Evolutionary conservation across 495 filamentous ascomycete species (phyloP).

Genomic region (Penicillium fimorum): DNA sequence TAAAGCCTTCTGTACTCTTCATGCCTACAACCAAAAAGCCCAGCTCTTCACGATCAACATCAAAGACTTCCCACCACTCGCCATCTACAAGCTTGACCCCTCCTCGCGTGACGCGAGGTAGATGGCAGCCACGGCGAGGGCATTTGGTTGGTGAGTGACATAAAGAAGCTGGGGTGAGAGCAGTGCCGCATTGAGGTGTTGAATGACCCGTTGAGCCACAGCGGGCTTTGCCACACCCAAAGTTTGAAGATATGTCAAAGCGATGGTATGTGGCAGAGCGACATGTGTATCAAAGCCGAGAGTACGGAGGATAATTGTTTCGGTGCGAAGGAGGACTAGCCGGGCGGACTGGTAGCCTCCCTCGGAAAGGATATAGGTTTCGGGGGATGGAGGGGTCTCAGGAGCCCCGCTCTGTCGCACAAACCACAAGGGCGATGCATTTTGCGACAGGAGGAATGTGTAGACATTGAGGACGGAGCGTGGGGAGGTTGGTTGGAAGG

Average conservation of each 20-base stretch:
- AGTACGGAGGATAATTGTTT: slow-evolving; percentile 70
- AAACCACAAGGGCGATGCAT: slow-evolving; percentile 59
- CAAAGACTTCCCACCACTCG: slow-evolving; percentile 98
- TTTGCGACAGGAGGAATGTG: slow-evolving; percentile 68
- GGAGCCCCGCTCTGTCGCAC: slow-evolving; percentile 34
- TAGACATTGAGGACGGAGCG: slow-evolving; percentile 83
- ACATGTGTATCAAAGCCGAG: slow-evolving; percentile 82
- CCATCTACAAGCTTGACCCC: slow-evolving; percentile 70
- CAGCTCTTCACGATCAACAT: slow-evolving; percentile 91
- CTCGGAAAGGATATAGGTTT: slow-evolving; percentile 73
- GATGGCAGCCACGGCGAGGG: slow-evolving; percentile 81
- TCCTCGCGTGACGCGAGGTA: slow-evolving; percentile 85
- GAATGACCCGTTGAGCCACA: slow-evolving; percentile 63
- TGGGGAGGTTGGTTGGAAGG: slow-evolving; percentile 69
- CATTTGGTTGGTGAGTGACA: slow-evolving; percentile 84
- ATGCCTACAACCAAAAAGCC: slow-evolving; percentile 90
- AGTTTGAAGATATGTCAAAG: slow-evolving; percentile 89
- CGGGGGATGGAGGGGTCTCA: slow-evolving; percentile 44
- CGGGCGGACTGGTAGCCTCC: slow-evolving; percentile 62
- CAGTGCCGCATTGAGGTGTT: slow-evolving; percentile 78
- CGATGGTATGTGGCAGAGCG: slow-evolving; percentile 80
- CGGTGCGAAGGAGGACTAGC: slow-evolving; percentile 61
- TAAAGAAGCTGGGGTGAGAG: slow-evolving; percentile 87
- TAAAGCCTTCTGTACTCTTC: slow-evolving; percentile 75
- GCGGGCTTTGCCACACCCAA: slow-evolving; percentile 56